Conservation (phyloP, 495 filamentous ascomycete species). For the Chaetomium fimeti region DNA sequence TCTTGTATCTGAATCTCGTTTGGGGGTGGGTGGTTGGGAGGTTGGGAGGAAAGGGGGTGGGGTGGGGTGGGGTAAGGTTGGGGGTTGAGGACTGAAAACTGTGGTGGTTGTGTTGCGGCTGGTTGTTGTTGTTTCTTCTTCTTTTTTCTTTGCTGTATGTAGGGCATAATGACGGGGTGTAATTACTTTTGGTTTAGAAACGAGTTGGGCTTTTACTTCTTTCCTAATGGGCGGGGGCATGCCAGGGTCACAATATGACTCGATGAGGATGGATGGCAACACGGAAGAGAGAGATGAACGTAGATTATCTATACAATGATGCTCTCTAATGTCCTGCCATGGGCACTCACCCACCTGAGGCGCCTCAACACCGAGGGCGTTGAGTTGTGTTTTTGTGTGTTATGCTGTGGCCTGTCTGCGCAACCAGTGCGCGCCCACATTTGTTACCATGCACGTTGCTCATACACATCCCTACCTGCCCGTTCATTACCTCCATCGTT, state of each 20-base stretch:
- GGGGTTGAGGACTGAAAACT: not conserved
- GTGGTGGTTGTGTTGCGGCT: not conserved
- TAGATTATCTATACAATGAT: too few species aligned
- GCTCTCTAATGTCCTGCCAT: too few species aligned
- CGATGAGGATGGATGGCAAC: too few species aligned
- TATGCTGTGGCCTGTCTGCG: not conserved
- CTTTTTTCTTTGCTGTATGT: not conserved
- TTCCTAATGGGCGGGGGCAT: too few species aligned
- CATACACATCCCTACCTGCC: not conserved
- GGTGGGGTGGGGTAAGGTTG: not conserved
- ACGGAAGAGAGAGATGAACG: too few species aligned
- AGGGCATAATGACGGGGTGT: not conserved
- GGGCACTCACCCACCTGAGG: too few species aligned
- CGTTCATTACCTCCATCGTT: not conserved
- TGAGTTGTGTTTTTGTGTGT: not conserved
- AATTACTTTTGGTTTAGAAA: not conserved
- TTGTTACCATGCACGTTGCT: not conserved
- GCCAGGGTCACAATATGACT: too few species aligned
- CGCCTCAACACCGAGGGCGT: not conserved
- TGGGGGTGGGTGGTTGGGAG: not conserved
- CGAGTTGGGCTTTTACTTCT: too few species aligned
- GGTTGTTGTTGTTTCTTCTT: not conserved
- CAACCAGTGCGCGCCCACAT: not conserved
- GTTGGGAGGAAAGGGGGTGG: not conserved
- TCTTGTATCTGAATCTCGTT: conserved; percentile 23